A percentile compares a stretch with the other conserved stretches of the same genome.
Conservation (phyloP, 2,329 filamentous ascomycete species). For the Aureobasidium uvarum region DNA sequence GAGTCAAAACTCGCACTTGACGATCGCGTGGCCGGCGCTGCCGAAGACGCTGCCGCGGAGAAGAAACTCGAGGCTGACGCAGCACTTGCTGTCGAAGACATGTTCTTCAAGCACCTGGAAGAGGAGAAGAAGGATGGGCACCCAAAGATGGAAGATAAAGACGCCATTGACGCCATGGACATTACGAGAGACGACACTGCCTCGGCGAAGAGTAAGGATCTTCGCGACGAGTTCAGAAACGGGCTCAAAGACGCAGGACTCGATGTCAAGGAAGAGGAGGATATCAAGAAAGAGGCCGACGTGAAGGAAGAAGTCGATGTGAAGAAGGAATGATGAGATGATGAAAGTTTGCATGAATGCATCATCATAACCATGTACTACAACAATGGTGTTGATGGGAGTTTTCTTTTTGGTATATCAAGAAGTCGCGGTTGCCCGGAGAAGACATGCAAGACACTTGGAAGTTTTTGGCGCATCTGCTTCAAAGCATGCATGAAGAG, state of each 20-base stretch:
- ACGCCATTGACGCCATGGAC: slow-evolving; percentile 23
- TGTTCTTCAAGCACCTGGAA: slow-evolving; percentile 37
- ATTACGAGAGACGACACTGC: slow-evolving; percentile 5
- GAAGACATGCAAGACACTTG: background rate
- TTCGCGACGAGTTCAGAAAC: slow-evolving; percentile 45
- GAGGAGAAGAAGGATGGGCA: slow-evolving; percentile 13
- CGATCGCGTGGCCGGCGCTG: slow-evolving; percentile 63
- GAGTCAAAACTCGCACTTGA: slow-evolving; percentile 92
- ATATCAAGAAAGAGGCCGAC: background rate
- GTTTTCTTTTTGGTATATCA: background rate
- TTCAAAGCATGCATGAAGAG: background rate
- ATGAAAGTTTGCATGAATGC: background rate
- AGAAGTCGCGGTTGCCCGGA: background rate
- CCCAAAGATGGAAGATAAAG: slow-evolving; percentile 25
- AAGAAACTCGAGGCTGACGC: slow-evolving; percentile 48
- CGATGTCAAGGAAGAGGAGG: slow-evolving; percentile 33
- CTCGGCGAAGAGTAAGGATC: slow-evolving; percentile 33
- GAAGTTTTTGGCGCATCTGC: background rate
- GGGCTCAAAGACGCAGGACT: slow-evolving; percentile 46
- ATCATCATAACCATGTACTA: background rate
- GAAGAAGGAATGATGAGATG: slow-evolving; percentile 2
- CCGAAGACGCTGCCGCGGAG: slow-evolving; percentile 34
- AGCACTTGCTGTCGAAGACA: slow-evolving; percentile 42
- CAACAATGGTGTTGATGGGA: background rate
- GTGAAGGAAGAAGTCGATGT: background rate